A percentile compares a stretch with the other conserved stretches of the same genome.
phyloP scores from a whole-genome alignment of 2,329 filamentous ascomycete genomes.

The Ascochyta clinopodiicola region DNA sequence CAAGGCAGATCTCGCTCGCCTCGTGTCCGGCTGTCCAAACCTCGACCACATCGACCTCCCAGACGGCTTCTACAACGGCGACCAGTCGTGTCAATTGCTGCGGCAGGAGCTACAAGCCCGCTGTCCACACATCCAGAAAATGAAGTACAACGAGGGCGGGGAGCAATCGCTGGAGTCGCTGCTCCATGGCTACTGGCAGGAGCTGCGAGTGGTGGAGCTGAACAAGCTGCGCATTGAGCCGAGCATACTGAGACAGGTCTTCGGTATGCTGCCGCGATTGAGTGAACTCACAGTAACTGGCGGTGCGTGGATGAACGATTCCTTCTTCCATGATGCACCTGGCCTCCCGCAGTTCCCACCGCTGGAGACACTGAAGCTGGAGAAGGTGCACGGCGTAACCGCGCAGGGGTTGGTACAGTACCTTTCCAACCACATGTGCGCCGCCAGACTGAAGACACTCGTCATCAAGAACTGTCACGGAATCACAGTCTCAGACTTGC shows the following conservation, averaged over 20 bases:
- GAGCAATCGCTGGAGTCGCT: conserved; percentile 79
- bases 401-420: conserved; percentile 73
- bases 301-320: conserved; percentile 74
- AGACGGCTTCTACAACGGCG: conserved; percentile 84
- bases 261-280: conserved; percentile 71
- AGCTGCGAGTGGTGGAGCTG: conserved; percentile 76
- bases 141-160: conserved; percentile 80
- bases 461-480: conserved; percentile 73
- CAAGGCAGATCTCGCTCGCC: conserved; percentile 83
- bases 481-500: conserved; percentile 67
- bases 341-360: conserved; percentile 76
- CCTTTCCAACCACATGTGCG: conserved; percentile 64
- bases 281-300: conserved; percentile 77
- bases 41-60: conserved; percentile 90
- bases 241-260: conserved; percentile 70
- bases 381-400: conserved; percentile 74
- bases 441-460: conserved; percentile 69
- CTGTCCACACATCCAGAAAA: conserved; percentile 85
- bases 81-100: conserved; percentile 74
- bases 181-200: conserved; percentile 70
- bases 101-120: conserved; percentile 83
- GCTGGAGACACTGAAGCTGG: conserved; percentile 74
- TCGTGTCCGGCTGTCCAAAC: conserved; percentile 83
- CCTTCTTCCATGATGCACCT: conserved; percentile 72
- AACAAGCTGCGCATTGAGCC: conserved; percentile 73